These are phyloP conservation scores for Lactarius psammicola DNA, from an alignment of 768 basidiomycete species.

Conservation along the genomic window DNA sequence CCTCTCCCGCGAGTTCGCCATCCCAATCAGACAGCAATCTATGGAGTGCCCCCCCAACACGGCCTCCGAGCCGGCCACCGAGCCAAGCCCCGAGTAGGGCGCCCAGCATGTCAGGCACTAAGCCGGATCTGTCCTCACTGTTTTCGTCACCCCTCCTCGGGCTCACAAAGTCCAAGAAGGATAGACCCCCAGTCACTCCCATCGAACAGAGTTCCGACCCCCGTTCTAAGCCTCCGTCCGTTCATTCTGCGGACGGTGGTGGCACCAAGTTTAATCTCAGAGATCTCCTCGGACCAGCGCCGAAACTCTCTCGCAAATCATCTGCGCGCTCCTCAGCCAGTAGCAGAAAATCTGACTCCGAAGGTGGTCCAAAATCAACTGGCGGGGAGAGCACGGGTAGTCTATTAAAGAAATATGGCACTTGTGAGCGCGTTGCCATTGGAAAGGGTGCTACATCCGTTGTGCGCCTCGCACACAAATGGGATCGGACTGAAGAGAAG, in stretches of 20 bases:
- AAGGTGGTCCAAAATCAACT: conserved; percentile 45
- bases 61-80: conserved; percentile 54
- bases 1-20: conserved; percentile 45
- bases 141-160: conserved; percentile 6
- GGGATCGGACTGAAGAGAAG: conserved; percentile 96
- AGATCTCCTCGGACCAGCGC: conserved; percentile 69
- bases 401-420: conserved; percentile 88
- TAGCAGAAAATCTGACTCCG: conserved; percentile 68
- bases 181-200: conserved; percentile 16
- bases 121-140: conserved; percentile 26
- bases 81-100: conserved; percentile 47
- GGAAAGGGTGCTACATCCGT: conserved; percentile 99
- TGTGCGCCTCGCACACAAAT: conserved; percentile 95
- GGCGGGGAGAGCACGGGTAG: conserved; percentile 54
- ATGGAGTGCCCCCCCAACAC: conserved; percentile 60
- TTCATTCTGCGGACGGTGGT: conserved; percentile 50
- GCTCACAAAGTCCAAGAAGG: conserved; percentile 21
- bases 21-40: conserved; percentile 57
- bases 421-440: conserved; percentile 95
- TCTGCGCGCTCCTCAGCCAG: conserved; percentile 69
- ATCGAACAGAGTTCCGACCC: conserved; percentile 13
- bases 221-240: conserved; percentile 42
- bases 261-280: conserved; percentile 81
- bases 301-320: conserved; percentile 70
- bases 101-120: conserved; percentile 35